A percentile compares a stretch with the other conserved stretches of the same genome.
Conservation (phyloP, 495 filamentous ascomycete genomes). For the Alectoria sarmentosa region DNA sequence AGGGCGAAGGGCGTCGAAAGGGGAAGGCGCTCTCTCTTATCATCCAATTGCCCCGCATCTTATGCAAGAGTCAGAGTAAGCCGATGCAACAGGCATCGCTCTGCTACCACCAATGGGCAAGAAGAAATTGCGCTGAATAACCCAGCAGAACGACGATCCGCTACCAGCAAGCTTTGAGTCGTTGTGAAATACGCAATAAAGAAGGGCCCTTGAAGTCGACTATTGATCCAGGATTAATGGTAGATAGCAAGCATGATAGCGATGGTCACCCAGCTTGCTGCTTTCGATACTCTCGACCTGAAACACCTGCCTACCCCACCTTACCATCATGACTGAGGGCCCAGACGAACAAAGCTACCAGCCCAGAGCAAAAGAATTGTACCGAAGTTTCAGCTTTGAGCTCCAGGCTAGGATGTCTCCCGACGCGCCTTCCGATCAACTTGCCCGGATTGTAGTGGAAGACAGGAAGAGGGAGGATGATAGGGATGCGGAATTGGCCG, state of each 20-base stretch:
- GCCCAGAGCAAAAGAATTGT: neutral
- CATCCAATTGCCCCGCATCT: neutral
- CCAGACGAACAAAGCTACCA: neutral
- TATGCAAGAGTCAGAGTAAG: too few relatives aligned
- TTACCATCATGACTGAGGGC: neutral
- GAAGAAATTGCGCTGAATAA: neutral
- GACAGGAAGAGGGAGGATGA: conserved; percentile 6
- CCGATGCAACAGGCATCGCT: neutral
- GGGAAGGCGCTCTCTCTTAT: neutral
- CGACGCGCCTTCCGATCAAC: conserved; percentile 6
- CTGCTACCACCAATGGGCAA: neutral
- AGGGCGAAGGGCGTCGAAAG: too few relatives aligned
- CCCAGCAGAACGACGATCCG: neutral
- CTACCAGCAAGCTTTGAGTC: neutral
- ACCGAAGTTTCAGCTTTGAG: conserved; percentile 18
- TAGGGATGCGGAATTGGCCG: neutral
- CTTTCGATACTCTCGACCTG: neutral
- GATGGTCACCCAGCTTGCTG: neutral
- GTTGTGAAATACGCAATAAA: too few relatives aligned
- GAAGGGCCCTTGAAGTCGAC: neutral
- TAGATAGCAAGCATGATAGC: neutral
- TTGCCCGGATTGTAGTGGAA: neutral
- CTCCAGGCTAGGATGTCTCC: conserved; percentile 10
- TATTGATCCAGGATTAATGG: neutral
- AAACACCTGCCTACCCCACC: neutral